Evolutionary conservation across 495 filamentous ascomycete species (phyloP), one percentile per base, ranked within the genome.

Genomic region (Recurvomyces mirabilis): DNA sequence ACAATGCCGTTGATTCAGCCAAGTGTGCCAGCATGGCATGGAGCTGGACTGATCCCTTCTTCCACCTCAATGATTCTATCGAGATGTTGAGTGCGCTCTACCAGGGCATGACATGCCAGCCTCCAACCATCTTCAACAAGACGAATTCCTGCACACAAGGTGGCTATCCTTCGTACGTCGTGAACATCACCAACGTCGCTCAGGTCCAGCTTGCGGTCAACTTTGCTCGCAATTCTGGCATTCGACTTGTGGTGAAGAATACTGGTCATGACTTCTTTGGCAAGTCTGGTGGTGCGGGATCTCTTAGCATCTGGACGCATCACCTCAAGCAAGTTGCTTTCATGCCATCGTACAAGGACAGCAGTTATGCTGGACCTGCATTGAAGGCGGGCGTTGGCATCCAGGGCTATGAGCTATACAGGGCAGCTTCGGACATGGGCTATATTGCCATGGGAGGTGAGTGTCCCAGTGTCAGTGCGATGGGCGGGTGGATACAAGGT

Each of bases 281-380:
- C 0, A 58, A 60, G 15, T 67, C 63, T 11, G 60, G 66, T 11
- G 77, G 77, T 17, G 63, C 64, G 19, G 74, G 75, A 17, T 65
- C 69, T 12, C 58, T 82, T 7, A 59, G 60, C 20, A 57, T 82
- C 25, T 82, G 77, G 77, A 79, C 74, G 0, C 74, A 79, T 43
- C 60, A 73, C 18, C 55, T 82, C 15, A 75, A 78, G 54, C 41
- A 59, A 30, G 24, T 43, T 20, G 25, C 25, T 7, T 33, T 33
- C 30, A 23, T 43, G 26, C 26, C 17, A 15, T 14, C 13, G 15
- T 47, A 49, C 22, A 43, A 4, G 19, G 17, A 11, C 21, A n/a
- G 4, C 1, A 15, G 20, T 19, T 49, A 49, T 24, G 18, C 28
- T 5, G 46, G 46, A 9, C 38, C 46, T 6, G 46, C 46, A 5